These are phyloP conservation scores for Starmerella vaccinii DNA, from an alignment of 805 yeast species.

Conservation along the genomic window DNA sequence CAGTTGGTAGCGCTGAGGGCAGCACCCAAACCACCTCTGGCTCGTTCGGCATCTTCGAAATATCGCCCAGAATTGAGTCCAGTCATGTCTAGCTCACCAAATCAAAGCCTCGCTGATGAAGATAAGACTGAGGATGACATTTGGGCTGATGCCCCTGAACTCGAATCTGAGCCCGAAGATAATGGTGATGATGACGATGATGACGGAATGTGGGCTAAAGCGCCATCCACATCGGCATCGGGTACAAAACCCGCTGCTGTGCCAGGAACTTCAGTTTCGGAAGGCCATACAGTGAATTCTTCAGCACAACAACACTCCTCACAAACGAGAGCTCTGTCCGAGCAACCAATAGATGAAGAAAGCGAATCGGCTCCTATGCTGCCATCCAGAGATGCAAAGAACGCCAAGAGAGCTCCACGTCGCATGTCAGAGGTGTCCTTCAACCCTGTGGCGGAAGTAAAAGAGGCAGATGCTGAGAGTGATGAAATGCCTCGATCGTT, in stretches of 20 bases:
- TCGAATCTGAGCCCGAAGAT: constrained; percentile 29
- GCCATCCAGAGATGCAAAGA: not conserved
- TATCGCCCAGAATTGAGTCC: constrained; percentile 28
- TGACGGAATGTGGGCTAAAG: constrained; percentile 53
- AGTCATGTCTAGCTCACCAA: constrained; percentile 9
- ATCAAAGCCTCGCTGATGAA: not conserved
- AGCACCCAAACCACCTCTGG: constrained; percentile 36
- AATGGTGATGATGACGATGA: constrained; percentile 37
- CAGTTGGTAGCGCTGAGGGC: constrained; percentile 55
- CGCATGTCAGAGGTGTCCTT: not conserved
- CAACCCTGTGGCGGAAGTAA: constrained; percentile 5
- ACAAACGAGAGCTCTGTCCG: not conserved
- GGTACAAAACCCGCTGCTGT: no score
- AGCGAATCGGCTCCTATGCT: constrained; percentile 1
- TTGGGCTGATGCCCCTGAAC: constrained; percentile 63
- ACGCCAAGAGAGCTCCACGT: not conserved
- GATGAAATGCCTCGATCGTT: not conserved
- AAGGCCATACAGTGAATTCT: no score
- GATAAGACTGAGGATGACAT: constrained; percentile 6
- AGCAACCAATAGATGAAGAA: not conserved
- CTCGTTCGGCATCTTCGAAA: constrained; percentile 23
- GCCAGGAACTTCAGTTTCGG: no score
- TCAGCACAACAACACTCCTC: no score
- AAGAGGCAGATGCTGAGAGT: not conserved
- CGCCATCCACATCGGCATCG: constrained; percentile 20